Percentiles rank a stretch among this genome's conserved stretches.
Conservation (phyloP, 257 asterid species). For the Nicotiana paniculata region DNA sequence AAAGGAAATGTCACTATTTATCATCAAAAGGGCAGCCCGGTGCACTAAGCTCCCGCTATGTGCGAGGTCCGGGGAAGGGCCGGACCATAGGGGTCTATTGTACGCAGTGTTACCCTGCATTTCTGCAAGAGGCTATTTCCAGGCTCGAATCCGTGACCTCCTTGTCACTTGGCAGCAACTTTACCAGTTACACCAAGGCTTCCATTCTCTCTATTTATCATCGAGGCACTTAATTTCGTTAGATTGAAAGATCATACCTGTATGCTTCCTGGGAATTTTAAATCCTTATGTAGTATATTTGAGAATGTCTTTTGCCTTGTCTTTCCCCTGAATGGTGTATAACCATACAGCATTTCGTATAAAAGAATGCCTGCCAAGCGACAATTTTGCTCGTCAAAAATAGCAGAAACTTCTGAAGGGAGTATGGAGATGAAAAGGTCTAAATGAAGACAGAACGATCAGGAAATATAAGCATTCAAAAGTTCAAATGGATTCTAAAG, state of each 20-base stretch:
- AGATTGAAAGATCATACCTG: slow-evolving; percentile 36
- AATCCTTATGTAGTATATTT: slow-evolving; percentile 81
- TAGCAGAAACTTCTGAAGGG: neutral
- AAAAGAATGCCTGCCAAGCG: slow-evolving; percentile 64
- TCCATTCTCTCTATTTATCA: neutral
- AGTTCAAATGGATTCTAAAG: neutral
- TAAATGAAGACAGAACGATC: neutral
- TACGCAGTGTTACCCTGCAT: no score
- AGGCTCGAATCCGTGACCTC: no score
- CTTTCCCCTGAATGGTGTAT: slow-evolving; percentile 96
- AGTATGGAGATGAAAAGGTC: neutral
- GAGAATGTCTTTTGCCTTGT: slow-evolving; percentile 95
- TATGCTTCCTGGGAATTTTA: slow-evolving; percentile 79
- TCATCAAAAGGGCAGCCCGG: neutral
- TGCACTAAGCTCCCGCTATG: no score
- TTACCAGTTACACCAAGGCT: no score
- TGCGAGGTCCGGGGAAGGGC: no score
- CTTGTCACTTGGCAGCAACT: no score
- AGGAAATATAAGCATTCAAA: neutral
- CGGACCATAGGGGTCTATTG: no score
- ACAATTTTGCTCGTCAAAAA: neutral
- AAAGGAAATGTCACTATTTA: neutral
- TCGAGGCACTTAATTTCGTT: neutral
- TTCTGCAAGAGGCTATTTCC: no score
- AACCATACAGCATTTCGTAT: slow-evolving; percentile 91